These are phyloP conservation scores for Xerocomus spinulosus DNA, from an alignment of 768 basidiomycete genomes.

Conservation along the genomic window DNA sequence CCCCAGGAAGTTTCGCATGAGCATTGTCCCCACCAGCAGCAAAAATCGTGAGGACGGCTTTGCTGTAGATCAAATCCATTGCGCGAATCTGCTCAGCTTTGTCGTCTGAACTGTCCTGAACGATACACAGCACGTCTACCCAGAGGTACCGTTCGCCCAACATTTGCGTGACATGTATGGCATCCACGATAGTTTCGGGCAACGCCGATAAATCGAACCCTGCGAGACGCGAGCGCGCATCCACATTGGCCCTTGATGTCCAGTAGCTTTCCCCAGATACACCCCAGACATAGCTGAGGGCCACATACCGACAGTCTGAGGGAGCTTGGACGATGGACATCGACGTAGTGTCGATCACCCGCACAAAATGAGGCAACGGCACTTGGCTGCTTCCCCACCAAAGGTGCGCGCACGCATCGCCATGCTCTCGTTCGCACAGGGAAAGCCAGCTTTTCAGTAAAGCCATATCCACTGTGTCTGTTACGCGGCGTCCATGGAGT, in stretches of 20 bases:
- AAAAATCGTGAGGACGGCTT: conserved; percentile 15
- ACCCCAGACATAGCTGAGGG: conserved; percentile 20
- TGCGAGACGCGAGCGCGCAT: background rate
- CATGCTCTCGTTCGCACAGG: conserved; percentile 16
- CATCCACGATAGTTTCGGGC: conserved; percentile 17
- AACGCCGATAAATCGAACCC: conserved; percentile 7
- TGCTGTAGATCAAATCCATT: conserved; percentile 20
- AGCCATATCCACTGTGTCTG: conserved; percentile 3
- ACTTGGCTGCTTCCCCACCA: conserved; percentile 7
- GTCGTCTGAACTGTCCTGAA: conserved; percentile 20
- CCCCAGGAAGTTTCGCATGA: conserved; percentile 10
- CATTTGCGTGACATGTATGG: conserved; percentile 14
- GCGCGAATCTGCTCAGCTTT: conserved; percentile 13
- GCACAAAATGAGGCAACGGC: conserved; percentile 8
- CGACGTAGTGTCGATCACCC: conserved; percentile 12
- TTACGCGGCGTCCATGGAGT: conserved; percentile 21
- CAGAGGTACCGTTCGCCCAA: conserved; percentile 23
- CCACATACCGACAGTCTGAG: conserved; percentile 10
- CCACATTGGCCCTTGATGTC: conserved; percentile 4
- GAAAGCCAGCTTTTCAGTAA: conserved; percentile 15
- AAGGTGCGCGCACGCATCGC: conserved; percentile 8
- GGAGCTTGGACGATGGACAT: conserved; percentile 10
- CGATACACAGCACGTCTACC: conserved; percentile 24
- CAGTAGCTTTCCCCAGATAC: conserved; percentile 4
- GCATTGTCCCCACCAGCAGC: conserved; percentile 15